These are phyloP conservation scores for Wallacemonas sp. DNA, from an alignment of 208 protist genomes.

Conservation along the genomic window DNA sequence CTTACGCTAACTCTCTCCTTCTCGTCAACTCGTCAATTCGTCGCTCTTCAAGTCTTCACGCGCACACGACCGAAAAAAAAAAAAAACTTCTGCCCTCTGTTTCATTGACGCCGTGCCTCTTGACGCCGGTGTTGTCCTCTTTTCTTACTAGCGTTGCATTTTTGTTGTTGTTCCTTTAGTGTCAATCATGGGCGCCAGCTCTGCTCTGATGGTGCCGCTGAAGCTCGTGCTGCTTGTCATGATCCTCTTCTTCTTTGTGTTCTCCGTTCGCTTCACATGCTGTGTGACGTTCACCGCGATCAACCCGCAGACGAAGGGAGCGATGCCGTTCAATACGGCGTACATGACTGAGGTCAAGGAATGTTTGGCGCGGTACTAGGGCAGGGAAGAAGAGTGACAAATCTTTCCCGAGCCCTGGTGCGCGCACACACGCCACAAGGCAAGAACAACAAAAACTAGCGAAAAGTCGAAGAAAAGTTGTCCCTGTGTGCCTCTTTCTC, in stretches of 20 bases:
- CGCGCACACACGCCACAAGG: no score
- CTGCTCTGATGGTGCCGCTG: neutral
- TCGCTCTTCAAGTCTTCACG: no score
- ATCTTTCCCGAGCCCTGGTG: no score
- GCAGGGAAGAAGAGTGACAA: neutral
- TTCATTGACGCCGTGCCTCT: neutral
- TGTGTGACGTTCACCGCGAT: conserved; percentile 70
- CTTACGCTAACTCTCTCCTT: no score
- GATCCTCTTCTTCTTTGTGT: conserved; percentile 54
- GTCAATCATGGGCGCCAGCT: neutral
- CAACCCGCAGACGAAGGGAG: conserved; percentile 40
- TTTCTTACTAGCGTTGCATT: neutral
- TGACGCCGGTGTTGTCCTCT: neutral
- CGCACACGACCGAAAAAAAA: no score
- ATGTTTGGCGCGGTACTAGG: conserved; percentile 64
- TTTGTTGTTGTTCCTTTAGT: conserved; percentile 4
- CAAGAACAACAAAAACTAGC: no score
- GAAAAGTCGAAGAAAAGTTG: no score
- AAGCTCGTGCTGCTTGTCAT: conserved; percentile 50
- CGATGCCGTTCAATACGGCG: conserved; percentile 38
- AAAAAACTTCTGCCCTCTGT: no score
- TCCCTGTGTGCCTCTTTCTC: conserved; percentile 14
- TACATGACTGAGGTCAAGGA: conserved; percentile 51
- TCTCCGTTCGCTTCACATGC: conserved; percentile 65
- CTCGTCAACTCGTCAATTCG: no score